Percentiles rank a stretch among this genome's conserved stretches.
Evolutionary conservation across 108 stramenopile species (phyloP).

Genomic region (Ochromonas danica): DNA sequence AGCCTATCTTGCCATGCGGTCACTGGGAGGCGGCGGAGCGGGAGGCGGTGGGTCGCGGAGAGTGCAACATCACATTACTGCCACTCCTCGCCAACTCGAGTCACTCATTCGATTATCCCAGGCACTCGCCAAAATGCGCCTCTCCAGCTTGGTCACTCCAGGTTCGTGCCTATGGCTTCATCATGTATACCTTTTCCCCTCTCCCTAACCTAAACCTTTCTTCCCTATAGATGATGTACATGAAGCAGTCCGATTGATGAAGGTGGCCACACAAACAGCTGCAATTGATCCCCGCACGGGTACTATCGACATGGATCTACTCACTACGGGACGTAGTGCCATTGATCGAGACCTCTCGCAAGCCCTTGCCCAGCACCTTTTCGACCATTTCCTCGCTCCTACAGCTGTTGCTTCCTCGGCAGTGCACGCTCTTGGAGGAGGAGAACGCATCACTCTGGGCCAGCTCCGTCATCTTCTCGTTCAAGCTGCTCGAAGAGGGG

Average conservation of each 20-base stretch:
- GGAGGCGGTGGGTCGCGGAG: slow-evolving; percentile 45
- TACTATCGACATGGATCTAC: slow-evolving; percentile 97
- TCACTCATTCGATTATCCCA: slow-evolving; percentile 92
- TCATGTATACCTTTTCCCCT: too few relatives aligned
- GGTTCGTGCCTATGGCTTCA: too few relatives aligned
- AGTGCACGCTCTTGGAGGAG: not conserved
- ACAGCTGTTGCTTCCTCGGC: not conserved
- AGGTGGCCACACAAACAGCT: slow-evolving; percentile 90
- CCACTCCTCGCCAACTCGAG: slow-evolving; percentile 97
- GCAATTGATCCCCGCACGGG: slow-evolving; percentile 97
- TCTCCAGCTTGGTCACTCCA: slow-evolving; percentile 62
- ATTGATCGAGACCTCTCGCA: slow-evolving; percentile 64
- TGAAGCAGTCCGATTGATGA: slow-evolving; percentile 91
- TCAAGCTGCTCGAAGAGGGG: not conserved
- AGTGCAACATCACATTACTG: slow-evolving; percentile 66
- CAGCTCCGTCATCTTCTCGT: not conserved
- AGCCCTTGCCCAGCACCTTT: not conserved
- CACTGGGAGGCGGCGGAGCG: slow-evolving; percentile 56
- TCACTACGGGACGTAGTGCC: slow-evolving; percentile 78
- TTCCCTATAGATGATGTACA: slow-evolving; percentile 76
- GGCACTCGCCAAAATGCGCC: slow-evolving; percentile 84
- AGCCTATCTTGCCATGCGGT: slow-evolving; percentile 88
- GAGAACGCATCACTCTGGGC: not conserved
- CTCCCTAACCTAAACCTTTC: too few relatives aligned
- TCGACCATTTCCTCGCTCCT: not conserved